Evolutionary conservation across 2,329 filamentous ascomycete species (phyloP), one percentile per base, ranked within the genome.

Genomic region (Aspergillus fumigatus): DNA sequence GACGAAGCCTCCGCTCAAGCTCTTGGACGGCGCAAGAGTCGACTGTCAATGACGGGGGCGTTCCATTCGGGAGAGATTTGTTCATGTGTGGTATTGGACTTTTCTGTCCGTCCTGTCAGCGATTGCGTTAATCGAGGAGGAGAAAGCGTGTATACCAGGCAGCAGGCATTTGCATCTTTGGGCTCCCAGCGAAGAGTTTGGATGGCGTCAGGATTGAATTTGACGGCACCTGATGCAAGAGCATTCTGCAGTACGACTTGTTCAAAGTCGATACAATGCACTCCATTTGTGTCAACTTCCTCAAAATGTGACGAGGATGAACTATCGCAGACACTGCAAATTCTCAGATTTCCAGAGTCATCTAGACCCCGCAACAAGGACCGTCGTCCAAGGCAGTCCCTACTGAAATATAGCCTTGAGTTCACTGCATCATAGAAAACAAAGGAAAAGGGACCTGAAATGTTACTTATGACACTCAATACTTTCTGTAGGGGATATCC

Each of bases 401-500:
- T 84, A 6, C 89, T 92, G 71, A 89, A 97, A 73, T 88, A 96
- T 14, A 97, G 62, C 45, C 81, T 82, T 9, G 77, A 78, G 53
- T 82, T 77, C 9, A 71, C 66, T 17, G 79, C 81, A 75, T 97
- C 88, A 66, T 88, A 88, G 72, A 88, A 97, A 5, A 93, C 83
- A 73, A 97, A 94, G 1, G 93, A 90, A 76, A 94, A 97, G 0
- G 94, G 93, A 0, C 94, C 94, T 57, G 87, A 83, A 26, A 93
- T 83, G 41, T 73, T 78, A 54, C 83, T 80, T 43, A 92, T 71
- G 0, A 81, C 79, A 53, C 79, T 64, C 26, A 65, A 69, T 45
- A 77, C 58, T 56, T 64, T 68, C 40, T 66, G 57, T 48, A 69
- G 59, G 49, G 65, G 58, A 6, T 58, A 57, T 35, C 64, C 69